Evolutionary conservation across 1,284 basidiomycete genomes (phyloP).

Genomic region (Cystobasidium slooffiae): DNA sequence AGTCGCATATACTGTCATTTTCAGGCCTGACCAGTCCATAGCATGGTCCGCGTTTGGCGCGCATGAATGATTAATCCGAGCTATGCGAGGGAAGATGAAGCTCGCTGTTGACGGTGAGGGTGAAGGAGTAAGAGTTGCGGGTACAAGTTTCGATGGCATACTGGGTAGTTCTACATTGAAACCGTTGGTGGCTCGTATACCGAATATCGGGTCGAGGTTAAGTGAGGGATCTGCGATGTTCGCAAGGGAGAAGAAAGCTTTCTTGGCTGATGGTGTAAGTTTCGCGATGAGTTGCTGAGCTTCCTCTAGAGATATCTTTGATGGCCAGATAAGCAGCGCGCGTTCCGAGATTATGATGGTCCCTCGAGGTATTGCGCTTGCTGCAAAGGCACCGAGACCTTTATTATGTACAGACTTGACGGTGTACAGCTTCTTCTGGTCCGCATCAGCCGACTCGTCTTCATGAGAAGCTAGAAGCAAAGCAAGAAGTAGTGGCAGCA

Average conservation of each 20-base stretch:
- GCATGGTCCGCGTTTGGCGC: conserved; percentile 45
- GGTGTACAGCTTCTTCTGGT: conserved; percentile 13
- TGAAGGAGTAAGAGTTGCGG: conserved; percentile 23
- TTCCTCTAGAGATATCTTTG: conserved; percentile 36
- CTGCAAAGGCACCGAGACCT: conserved; percentile 49
- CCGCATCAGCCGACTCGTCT: background rate
- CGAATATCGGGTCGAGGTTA: conserved; percentile 46
- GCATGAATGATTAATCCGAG: conserved; percentile 46
- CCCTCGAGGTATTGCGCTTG: conserved; percentile 42
- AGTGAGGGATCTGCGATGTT: conserved; percentile 37
- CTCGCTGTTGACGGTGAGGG: conserved; percentile 42
- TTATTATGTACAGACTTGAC: conserved; percentile 39
- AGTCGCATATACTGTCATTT: conserved; percentile 52
- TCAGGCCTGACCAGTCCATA: conserved; percentile 49
- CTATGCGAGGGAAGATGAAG: conserved; percentile 44
- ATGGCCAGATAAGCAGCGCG: conserved; percentile 50
- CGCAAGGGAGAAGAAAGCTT: conserved; percentile 48
- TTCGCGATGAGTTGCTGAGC: conserved; percentile 44
- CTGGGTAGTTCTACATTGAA: conserved; percentile 51
- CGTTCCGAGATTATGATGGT: conserved; percentile 49
- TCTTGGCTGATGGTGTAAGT: conserved; percentile 40
- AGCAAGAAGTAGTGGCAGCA: conserved; percentile 32
- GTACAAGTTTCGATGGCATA: conserved; percentile 12
- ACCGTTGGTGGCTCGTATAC: conserved; percentile 51
- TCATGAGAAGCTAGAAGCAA: conserved; percentile 23